These are phyloP conservation scores for Trichosporon faecale DNA, from an alignment of 1,284 basidiomycete genomes.

Conservation along the genomic window DNA sequence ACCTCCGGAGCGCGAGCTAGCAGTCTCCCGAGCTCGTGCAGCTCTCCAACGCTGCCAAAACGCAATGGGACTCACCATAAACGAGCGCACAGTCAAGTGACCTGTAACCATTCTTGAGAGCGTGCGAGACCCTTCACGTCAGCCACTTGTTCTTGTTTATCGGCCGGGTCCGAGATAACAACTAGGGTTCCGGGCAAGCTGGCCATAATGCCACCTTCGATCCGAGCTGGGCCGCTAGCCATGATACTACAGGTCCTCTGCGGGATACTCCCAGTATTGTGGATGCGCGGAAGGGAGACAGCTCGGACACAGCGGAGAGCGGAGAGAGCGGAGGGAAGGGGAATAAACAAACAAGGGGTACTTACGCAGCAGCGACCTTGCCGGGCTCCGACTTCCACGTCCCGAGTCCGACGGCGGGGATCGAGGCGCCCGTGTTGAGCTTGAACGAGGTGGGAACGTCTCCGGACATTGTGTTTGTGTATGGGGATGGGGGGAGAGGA, in stretches of 20 bases:
- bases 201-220: too few relatives aligned
- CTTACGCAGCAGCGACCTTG: conserved; percentile 61
- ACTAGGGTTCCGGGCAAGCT: too few relatives aligned
- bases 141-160: too few relatives aligned
- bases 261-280: too few relatives aligned
- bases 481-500: not conserved
- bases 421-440: conserved; percentile 62
- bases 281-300: too few relatives aligned
- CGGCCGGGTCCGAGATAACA: too few relatives aligned
- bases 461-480: not conserved
- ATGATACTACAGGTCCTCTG: too few relatives aligned
- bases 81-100: conserved; percentile 76
- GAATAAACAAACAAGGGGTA: not conserved
- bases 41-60: not conserved
- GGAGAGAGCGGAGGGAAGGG: too few relatives aligned
- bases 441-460: conserved; percentile 18
- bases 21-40: too few relatives aligned
- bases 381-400: conserved; percentile 76
- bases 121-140: conserved; percentile 59
- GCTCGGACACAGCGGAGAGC: not conserved
- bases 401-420: conserved; percentile 71
- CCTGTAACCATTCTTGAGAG: conserved; percentile 70
- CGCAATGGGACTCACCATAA: conserved; percentile 23
- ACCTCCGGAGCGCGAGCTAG: too few relatives aligned
- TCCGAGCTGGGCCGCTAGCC: too few relatives aligned